phyloP scores from a whole-genome alignment of 148 eudicot genomes.

The Heliosperma pusillum region DNA sequence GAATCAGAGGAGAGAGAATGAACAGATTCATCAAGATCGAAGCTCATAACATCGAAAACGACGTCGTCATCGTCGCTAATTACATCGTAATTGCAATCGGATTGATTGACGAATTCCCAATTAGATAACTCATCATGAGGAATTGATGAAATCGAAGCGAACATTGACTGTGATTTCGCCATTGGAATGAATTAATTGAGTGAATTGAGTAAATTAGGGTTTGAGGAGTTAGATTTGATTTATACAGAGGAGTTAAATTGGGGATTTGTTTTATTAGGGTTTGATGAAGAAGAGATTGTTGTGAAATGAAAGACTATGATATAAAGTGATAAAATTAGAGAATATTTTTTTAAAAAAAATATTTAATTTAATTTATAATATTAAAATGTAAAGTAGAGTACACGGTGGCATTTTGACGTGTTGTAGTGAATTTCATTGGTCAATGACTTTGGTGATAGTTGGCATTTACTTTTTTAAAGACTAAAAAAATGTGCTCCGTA shows the following conservation, averaged over 20 bases:
- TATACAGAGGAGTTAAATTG: background rate
- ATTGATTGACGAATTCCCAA: conserved; percentile 44
- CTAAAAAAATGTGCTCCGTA: background rate
- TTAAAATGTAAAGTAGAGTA: background rate
- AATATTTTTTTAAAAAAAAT: background rate
- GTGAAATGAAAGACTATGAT: background rate
- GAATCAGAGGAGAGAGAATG: conserved; percentile 26
- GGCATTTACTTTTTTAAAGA: background rate
- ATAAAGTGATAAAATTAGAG: background rate
- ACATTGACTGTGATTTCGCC: conserved; percentile 23
- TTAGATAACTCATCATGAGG: conserved; percentile 32
- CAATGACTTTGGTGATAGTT: conserved; percentile 4
- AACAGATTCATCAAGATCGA: conserved; percentile 15
- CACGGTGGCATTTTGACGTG: conserved; percentile 23
- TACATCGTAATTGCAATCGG: conserved; percentile 27
- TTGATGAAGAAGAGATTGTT: conserved; percentile 1
- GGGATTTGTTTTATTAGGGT: background rate
- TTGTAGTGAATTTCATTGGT: conserved; percentile 21
- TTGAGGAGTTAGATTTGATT: background rate
- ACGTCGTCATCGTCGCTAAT: conserved; percentile 6
- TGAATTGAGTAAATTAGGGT: background rate
- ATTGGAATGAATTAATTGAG: background rate
- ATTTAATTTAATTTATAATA: too few species aligned
- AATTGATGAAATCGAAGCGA: conserved; percentile 2
- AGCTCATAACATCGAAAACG: conserved; percentile 12